Conservation (phyloP, 176 grass and related monocot species). For the Rhynchospora tenuis region DNA sequence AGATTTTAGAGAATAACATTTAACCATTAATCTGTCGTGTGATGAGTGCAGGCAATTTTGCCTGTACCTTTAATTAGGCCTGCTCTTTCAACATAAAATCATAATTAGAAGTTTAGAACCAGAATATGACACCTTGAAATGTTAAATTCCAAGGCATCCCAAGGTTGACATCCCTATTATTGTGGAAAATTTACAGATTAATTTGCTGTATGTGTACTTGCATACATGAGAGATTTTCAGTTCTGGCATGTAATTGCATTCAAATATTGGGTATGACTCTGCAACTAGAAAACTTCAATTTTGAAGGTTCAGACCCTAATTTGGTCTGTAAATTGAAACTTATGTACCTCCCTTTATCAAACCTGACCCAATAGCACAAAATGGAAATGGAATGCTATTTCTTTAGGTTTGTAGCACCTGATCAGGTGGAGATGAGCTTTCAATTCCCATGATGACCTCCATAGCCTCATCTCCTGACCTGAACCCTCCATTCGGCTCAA, state of each 20-base stretch:
- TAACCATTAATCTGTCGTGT: neutral
- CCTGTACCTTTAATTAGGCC: neutral
- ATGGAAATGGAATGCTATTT: conserved; percentile 5
- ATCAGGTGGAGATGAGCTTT: conserved; percentile 21
- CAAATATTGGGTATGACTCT: neutral
- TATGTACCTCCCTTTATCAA: neutral
- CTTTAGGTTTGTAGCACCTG: conserved; percentile 13
- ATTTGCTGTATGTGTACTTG: neutral
- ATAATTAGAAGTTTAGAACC: too few relatives aligned
- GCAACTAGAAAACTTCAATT: neutral
- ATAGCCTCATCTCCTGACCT: conserved; percentile 10
- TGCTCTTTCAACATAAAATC: neutral
- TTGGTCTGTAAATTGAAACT: neutral
- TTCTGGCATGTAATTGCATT: neutral
- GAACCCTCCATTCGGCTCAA: conserved; percentile 17
- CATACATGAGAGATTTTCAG: neutral
- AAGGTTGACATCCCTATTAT: neutral
- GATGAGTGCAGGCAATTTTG: neutral
- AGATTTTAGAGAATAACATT: neutral
- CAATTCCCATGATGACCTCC: conserved; percentile 10
- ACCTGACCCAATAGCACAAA: conserved; percentile 8
- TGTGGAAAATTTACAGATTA: neutral
- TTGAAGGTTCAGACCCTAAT: neutral
- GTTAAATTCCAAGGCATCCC: neutral
- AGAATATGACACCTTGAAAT: neutral